Conservation (phyloP, 164 flowering plant genomes). For the grape (Vitis vinifera) region ASM3070453v1 NC_081822.1:30629001-30629500, state of each 20-base stretch:
- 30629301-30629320: constrained; percentile 41
- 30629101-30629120: constrained; percentile 39
- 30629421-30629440: too few species aligned
- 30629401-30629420: constrained; percentile 22
- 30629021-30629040: constrained; percentile 51
- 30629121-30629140: constrained; percentile 41
- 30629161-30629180: constrained; percentile 41
- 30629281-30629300: constrained; percentile 46
- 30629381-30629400: constrained; percentile 32
- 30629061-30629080: constrained; percentile 45
- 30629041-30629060: constrained; percentile 36
- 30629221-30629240: constrained; percentile 52
- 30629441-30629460: too few species aligned
- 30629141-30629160: constrained; percentile 44
- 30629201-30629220: constrained; percentile 49
- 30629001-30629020: constrained; percentile 42
- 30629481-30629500: too few species aligned
- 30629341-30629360: constrained; percentile 38
- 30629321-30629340: constrained; percentile 45
- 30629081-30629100: constrained; percentile 44
- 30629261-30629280: constrained; percentile 46
- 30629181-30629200: constrained; percentile 40
- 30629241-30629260: constrained; percentile 54
- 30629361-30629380: constrained; percentile 43
- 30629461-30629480: too few species aligned